Evolutionary conservation across 1,284 basidiomycete genomes (phyloP), one percentile per base, ranked within the genome.

Genomic region (Rhodotorula sp.): DNA sequence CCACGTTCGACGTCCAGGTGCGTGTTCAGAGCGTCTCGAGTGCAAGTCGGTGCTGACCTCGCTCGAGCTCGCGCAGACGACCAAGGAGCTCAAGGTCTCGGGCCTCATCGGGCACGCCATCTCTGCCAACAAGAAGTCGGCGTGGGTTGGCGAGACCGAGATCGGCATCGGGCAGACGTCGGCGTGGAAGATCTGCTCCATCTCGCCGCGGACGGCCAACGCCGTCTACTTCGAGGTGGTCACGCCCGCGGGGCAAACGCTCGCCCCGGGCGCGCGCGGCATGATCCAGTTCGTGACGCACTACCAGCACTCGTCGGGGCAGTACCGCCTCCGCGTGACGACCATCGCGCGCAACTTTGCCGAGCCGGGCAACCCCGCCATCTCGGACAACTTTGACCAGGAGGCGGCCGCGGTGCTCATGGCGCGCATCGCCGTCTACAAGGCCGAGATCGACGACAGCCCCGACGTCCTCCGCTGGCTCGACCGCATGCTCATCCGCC

Each of bases 191-290:
- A 87, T 99, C 77, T 97, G 97, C 84, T 87, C 89, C 66, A 86
- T 99, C 76, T 93, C 89, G 1, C 93, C 94, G 25, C 90, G 88
- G 74, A 95, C 94, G 2, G 90, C 96, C 8, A 88, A 91, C 50
- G 97, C 90, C 36, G 91, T 97, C 64, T 99, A 99, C 85, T 98
- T 99, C 81, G 97, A 99, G 81, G 96, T 99, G 36, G 97, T 98
- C 72, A 97, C 95, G 0, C 96, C 96, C n/a, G 92, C 96, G 21
- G 96, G 96, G 0, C 94, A 97, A 80, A 90, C 94, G 1, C 85
- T 97, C 46, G 90, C 90, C 78, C 92, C 91, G 12, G 93, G 92
- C 75, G 94, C 94, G 57, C 90, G 94, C 13, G 96, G 97, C 63
- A 88, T 98, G 71, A 94, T 99, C 77, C 96, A 99, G 82, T 99